Conservation (phyloP, 2,329 filamentous ascomycete genomes). For the Penicillium vulpinum region DNA sequence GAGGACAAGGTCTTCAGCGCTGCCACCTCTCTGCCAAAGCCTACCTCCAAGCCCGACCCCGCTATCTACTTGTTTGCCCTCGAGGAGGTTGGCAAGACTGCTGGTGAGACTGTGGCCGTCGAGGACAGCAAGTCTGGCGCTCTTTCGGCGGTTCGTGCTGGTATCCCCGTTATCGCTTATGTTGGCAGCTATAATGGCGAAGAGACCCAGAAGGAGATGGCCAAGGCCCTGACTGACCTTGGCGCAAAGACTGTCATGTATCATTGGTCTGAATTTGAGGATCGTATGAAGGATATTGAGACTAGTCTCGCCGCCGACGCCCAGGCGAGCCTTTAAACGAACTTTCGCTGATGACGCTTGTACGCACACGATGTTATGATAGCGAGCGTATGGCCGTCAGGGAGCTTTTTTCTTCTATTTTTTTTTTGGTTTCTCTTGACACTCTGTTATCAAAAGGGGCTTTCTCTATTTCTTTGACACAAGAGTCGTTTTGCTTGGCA, state of each 20-base stretch:
- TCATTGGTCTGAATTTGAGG: conserved; percentile 49
- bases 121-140: conserved; percentile 89
- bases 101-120: conserved; percentile 73
- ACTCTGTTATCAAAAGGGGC: not conserved
- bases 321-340: conserved; percentile 20
- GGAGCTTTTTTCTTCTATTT: conserved; percentile 18
- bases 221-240: conserved; percentile 58
- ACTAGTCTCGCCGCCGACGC: conserved; percentile 12
- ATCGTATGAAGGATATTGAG: conserved; percentile 47
- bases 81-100: conserved; percentile 68
- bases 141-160: conserved; percentile 71
- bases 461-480: not conserved
- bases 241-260: conserved; percentile 64
- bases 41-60: conserved; percentile 89
- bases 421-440: conserved; percentile 1
- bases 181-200: conserved; percentile 71
- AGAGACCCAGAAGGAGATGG: conserved; percentile 65
- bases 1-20: conserved; percentile 76
- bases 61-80: conserved; percentile 82
- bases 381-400: conserved; percentile 33
- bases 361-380: conserved; percentile 33
- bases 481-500: not conserved
- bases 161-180: conserved; percentile 80
- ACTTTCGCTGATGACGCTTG: not conserved
- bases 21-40: conserved; percentile 71